A percentile compares a stretch with the other conserved stretches of the same genome.
Evolutionary conservation across 371 early-diverging fungal genomes (phyloP).

Genomic region (Chytridium lagenaria): DNA sequence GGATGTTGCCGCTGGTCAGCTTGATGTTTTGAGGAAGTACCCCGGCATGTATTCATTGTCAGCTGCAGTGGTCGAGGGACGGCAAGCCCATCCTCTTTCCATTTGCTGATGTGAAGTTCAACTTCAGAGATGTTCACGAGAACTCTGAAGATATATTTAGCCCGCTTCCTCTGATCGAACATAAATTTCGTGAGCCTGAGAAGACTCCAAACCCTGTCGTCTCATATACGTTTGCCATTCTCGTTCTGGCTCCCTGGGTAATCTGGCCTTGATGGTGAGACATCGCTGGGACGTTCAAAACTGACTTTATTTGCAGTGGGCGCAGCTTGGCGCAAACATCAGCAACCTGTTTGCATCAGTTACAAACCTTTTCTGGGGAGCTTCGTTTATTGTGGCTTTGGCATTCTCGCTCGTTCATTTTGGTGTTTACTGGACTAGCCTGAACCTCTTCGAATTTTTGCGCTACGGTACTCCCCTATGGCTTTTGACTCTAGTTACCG

Average conservation of each 20-base stretch:
- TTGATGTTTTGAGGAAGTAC: background rate
- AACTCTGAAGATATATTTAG: constrained; percentile 48
- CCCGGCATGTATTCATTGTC: background rate
- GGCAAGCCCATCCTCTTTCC: background rate
- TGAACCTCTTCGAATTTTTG: constrained; percentile 75
- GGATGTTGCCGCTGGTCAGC: background rate
- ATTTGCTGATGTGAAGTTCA: background rate
- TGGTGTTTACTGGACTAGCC: constrained; percentile 72
- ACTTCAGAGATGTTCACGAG: background rate
- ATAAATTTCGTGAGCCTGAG: constrained; percentile 69
- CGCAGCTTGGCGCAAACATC: constrained; percentile 60
- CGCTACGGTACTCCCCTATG: constrained; percentile 63
- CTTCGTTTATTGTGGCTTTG: constrained; percentile 62
- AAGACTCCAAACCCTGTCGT: constrained; percentile 64
- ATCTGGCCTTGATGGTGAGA: constrained; percentile 65
- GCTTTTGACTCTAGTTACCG: constrained; percentile 63
- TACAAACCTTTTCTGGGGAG: constrained; percentile 36
- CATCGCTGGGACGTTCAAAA: background rate
- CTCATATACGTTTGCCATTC: constrained; percentile 61
- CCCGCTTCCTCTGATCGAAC: constrained; percentile 69
- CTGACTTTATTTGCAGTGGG: constrained; percentile 54
- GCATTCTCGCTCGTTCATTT: constrained; percentile 65
- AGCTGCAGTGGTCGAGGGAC: background rate
- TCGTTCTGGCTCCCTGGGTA: constrained; percentile 71
- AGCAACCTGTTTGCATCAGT: constrained; percentile 47